Base-by-base conservation (phyloP, 2,329 filamentous ascomycete species). In the Alternaria sp. region DNA sequence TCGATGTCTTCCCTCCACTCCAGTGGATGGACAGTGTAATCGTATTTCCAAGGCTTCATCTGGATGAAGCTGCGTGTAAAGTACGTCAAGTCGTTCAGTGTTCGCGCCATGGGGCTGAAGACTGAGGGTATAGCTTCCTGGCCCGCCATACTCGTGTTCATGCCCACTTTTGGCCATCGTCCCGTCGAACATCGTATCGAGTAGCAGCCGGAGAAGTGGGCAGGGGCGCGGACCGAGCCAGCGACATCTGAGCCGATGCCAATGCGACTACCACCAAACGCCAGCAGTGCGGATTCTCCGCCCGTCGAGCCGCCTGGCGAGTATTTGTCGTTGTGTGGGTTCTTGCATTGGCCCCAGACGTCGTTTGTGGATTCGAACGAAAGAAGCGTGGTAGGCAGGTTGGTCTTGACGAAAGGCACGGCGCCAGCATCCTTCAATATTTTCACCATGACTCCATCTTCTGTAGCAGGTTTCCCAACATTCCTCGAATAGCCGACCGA, bases 231-330 rank as follows among this genome's bases (percentile, higher is more conserved):
- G 5, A 97, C 93, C 16, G 92, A 95, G 30, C 94, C 94, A 14
- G 93, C 94, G 16, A 97, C 93, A 78, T 97, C 94, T 49, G 91
- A 94, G 10, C 94, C 94, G 67, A 97, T 90, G 41, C 94, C 94
- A 62, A 97, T 96, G 40, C 93, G 86, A 46, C 92, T 93, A 38
- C 89, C 90, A 34, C 91, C 91, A 49, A 93, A 86, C 1, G 94
- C 94, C 4, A 97, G 83, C 3, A 97, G 82, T 0, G 94, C 93
- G 5, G 87, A 87, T 79, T 97, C 94, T 63, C 92, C 93, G 43
- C 92, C 93, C 2, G 93, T 97, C 1, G 92, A 95, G 18, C 94
- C 94, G 22, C 94, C 94, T 0, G 94, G 93, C 0, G 92, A 93
- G 81, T 96, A 97, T 40, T 86, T 87, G n/a, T 81, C 80, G 74